Percentiles rank a stretch among this genome's conserved stretches.
phyloP scores from a whole-genome alignment of 768 basidiomycete genomes.

The Boletus sp. region DNA sequence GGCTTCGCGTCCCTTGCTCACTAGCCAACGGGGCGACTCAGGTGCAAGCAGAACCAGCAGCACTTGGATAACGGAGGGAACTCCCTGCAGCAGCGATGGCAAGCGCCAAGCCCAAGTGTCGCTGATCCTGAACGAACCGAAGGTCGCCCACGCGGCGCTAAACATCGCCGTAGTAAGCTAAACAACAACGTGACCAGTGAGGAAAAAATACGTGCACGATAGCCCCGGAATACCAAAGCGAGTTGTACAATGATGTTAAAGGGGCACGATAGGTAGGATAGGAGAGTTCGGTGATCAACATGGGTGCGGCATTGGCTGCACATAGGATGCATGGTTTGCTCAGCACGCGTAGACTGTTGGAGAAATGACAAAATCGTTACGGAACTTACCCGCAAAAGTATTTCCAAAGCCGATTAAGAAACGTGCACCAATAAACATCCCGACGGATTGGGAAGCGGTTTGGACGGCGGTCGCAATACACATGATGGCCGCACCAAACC shows the following conservation, averaged over 20 bases:
- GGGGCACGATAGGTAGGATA: constrained; percentile 80
- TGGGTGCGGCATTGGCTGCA: constrained; percentile 67
- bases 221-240: constrained; percentile 82
- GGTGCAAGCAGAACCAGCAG: constrained; percentile 64
- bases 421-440: constrained; percentile 80
- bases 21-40: constrained; percentile 81
- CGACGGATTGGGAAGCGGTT: constrained; percentile 64
- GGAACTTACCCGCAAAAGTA: constrained; percentile 56
- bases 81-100: constrained; percentile 68
- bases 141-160: constrained; percentile 78
- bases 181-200: not conserved
- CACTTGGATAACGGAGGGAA: constrained; percentile 69
- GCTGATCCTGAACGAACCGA: constrained; percentile 68
- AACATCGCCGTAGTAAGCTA: not conserved
- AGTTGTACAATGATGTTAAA: constrained; percentile 75
- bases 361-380: not conserved
- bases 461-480: constrained; percentile 63
- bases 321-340: not conserved
- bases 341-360: not conserved
- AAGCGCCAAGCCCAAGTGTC: constrained; percentile 80
- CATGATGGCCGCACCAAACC: constrained; percentile 69
- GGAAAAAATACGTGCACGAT: constrained; percentile 49
- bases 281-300: constrained; percentile 79
- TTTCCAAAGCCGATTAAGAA: constrained; percentile 76
- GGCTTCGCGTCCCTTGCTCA: constrained; percentile 68